A percentile compares a stretch with the other conserved stretches of the same genome.
Evolutionary conservation across 345 rosid genomes (phyloP).

Genomic region (Firmiana major): DNA sequence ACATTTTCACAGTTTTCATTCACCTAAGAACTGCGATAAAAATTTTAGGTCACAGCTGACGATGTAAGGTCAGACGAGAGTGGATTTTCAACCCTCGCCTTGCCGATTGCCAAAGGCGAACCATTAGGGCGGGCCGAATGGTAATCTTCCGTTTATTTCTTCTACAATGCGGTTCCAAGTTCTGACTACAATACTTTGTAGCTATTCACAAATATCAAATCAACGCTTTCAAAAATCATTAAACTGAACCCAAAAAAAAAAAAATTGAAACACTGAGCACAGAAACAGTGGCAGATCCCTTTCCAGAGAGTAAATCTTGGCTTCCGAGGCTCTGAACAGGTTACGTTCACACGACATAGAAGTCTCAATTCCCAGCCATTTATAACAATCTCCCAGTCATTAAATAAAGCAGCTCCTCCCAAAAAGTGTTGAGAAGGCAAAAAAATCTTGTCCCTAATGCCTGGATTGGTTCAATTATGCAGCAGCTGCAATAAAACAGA

Average conservation of each 20-base stretch:
- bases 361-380: conserved; percentile 12
- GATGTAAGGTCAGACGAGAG: neutral
- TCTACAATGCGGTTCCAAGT: no score
- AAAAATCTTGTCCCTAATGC: neutral
- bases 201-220: neutral
- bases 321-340: conserved; percentile 2
- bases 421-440: conserved; percentile 12
- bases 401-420: conserved; percentile 19
- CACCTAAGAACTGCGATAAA: neutral
- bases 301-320: conserved; percentile 3
- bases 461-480: conserved; percentile 19
- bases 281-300: conserved; percentile 6
- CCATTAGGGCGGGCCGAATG: no score
- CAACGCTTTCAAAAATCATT: neutral
- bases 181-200: no score
- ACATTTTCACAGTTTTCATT: no score
- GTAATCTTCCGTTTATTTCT: neutral
- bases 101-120: neutral
- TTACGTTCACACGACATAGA: conserved; percentile 16
- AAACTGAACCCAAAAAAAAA: neutral
- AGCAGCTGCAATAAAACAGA: conserved; percentile 36
- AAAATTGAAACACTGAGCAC: neutral
- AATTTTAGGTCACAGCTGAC: neutral
- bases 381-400: conserved; percentile 25
- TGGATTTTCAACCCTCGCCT: neutral